These are phyloP conservation scores for Tricholoma saponaceum DNA, from an alignment of 768 basidiomycete species.

Conservation along the genomic window DNA sequence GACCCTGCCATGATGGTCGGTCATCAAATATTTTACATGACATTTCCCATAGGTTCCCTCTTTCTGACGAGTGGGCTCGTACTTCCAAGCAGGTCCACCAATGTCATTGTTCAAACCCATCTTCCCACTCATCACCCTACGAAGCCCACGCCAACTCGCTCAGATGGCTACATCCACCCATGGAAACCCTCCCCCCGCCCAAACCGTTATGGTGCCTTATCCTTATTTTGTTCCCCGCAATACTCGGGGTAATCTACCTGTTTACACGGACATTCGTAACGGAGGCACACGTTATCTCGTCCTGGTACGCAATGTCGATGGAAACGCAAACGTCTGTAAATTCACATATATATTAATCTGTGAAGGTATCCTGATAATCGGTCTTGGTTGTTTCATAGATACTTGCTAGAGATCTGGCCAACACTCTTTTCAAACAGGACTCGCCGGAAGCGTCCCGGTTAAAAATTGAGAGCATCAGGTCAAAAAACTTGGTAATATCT, in stretches of 20 bases:
- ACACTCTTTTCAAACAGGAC: conserved; percentile 43
- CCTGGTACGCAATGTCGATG: conserved; percentile 66
- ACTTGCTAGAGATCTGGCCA: conserved; percentile 53
- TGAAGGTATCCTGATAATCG: neutral
- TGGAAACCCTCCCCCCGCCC: conserved; percentile 11
- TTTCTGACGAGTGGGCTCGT: too few relatives aligned
- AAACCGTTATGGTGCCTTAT: conserved; percentile 12
- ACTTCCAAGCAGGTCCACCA: too few relatives aligned
- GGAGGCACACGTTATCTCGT: conserved; percentile 54
- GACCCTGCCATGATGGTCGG: conserved; percentile 4
- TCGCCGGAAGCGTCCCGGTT: conserved; percentile 47
- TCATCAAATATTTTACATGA: too few relatives aligned
- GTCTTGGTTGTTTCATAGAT: conserved; percentile 33
- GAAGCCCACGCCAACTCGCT: conserved; percentile 1
- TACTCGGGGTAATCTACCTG: conserved; percentile 61
- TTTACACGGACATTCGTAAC: conserved; percentile 73
- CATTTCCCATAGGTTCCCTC: too few relatives aligned
- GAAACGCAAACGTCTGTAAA: conserved; percentile 50
- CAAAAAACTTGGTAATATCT: conserved; percentile 52
- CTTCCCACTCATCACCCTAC: neutral
- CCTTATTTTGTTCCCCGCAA: conserved; percentile 67
- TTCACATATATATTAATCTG: neutral
- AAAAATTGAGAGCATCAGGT: conserved; percentile 41
- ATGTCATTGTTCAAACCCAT: neutral
- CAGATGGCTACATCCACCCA: conserved; percentile 9